Conservation (phyloP, 169 alveolate genomes). For the Besnoitia besnoiti region DNA sequence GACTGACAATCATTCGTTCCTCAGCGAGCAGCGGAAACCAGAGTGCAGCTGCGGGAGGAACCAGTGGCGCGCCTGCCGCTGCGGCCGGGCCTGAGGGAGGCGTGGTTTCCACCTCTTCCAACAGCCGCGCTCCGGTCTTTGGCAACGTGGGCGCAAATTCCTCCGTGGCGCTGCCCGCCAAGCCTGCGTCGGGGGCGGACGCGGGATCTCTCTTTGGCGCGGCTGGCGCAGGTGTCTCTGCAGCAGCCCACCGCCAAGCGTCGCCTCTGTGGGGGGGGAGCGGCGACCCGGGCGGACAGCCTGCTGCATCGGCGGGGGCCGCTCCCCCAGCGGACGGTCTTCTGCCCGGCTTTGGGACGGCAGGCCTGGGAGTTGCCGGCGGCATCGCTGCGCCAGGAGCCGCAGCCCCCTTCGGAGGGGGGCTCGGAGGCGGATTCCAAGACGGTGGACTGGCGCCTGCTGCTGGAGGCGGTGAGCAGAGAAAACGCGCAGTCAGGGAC, state of each 20-base stretch:
- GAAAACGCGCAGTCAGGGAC: no score
- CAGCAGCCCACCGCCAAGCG: neutral
- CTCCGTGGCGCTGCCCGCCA: neutral
- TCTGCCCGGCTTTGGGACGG: constrained; percentile 1
- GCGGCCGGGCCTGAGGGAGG: neutral
- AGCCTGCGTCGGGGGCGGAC: neutral
- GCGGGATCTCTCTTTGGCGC: neutral
- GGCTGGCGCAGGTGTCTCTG: neutral
- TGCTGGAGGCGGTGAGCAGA: neutral
- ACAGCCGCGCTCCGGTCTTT: neutral
- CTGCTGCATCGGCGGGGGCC: neutral
- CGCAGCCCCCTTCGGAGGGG: neutral
- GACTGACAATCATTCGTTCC: constrained; percentile 3
- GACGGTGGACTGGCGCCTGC: neutral
- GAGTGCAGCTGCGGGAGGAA: neutral
- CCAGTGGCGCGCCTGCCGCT: neutral
- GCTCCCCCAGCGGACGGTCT: neutral
- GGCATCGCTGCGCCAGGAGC: neutral
- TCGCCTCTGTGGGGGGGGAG: neutral
- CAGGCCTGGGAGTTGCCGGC: neutral
- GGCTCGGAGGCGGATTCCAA: neutral
- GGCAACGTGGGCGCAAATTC: neutral
- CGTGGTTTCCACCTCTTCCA: neutral
- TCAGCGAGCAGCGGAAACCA: neutral
- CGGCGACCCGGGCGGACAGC: neutral